Percentiles rank a stretch among this genome's conserved stretches.
phyloP scores from a whole-genome alignment of 768 basidiomycete species.

The Pulveroboletus sp. region DNA sequence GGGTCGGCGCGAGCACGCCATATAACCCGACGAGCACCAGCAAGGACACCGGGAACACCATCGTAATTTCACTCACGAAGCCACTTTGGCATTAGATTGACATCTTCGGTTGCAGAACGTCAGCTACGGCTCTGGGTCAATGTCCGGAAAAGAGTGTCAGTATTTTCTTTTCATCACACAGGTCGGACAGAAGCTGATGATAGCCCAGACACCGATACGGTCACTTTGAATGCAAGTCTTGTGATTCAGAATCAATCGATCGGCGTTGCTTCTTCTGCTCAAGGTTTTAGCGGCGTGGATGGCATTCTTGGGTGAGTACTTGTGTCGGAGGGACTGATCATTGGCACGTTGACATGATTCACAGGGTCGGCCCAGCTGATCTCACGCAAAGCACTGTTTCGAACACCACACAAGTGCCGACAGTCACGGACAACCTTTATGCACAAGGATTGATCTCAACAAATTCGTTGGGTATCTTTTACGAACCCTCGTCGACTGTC shows the following conservation, averaged over 20 bases:
- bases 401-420: constrained; percentile 38
- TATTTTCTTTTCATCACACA: neutral
- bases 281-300: constrained; percentile 45
- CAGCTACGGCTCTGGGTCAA: constrained; percentile 50
- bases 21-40: constrained; percentile 46
- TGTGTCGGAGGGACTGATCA: neutral
- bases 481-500: constrained; percentile 40
- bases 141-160: constrained; percentile 50
- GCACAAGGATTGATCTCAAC: constrained; percentile 41
- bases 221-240: constrained; percentile 37
- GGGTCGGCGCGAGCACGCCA: constrained; percentile 48
- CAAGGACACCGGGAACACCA: constrained; percentile 34
- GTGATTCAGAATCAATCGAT: constrained; percentile 45
- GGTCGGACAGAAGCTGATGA: constrained; percentile 1
- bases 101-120: constrained; percentile 34
- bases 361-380: constrained; percentile 47
- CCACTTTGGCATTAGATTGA: neutral
- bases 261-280: constrained; percentile 40
- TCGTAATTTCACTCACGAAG: constrained; percentile 26
- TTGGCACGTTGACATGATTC: neutral
- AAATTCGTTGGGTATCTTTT: constrained; percentile 49
- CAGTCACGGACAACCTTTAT: constrained; percentile 56
- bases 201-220: constrained; percentile 40
- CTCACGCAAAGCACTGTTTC: constrained; percentile 44
- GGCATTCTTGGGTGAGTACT: constrained; percentile 46